Base-by-base conservation (phyloP, 169 alveolate genomes). In the Plasmodium malariae region DNA sequence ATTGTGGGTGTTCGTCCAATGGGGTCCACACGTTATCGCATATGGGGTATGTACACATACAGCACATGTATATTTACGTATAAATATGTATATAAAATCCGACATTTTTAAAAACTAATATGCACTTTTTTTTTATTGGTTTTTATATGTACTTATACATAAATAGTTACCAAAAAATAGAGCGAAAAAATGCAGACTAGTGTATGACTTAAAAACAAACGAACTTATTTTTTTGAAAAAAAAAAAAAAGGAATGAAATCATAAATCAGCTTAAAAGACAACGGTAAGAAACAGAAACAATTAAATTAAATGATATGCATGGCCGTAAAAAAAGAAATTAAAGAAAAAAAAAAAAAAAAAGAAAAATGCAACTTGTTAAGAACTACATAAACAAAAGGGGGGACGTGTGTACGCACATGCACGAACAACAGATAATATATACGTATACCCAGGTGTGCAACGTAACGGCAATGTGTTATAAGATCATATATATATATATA, bases 201-300 rank as follows among this genome's bases (percentile, higher is more conserved):
- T 76, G 21, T 76, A 43, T 45, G 88, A 76, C 74, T 9, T 60
- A 28, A 76, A 62, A 68, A 76, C 54, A 76, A 60, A 62, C 88
- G 88, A 76, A 76, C 88, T 76, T 0, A 62, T 76, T 40, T 76
- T 76, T 76, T 76, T 76, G 62, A 76, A 54, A 76, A 76, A 76
- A 76, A 76, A 62, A 60, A 76, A 60, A 34, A 51, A 67, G 34
- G 74, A 17, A 11, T 48, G n/a, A n/a, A n/a, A n/a, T n/a, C n/a
- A n/a, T n/a, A n/a, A n/a, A n/a, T n/a, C n/a, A 37, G n/a, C 26
- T 28, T 34, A 3, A 55, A 55, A 73, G 55, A 54, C 51, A 32
- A 55, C 51, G 12, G 19, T 6, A 40, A 9, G 36, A 43, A 45
- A 45, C 63, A 73, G 6, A 55, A 28, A 73, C 49, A 57, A 28